phyloP scores from a whole-genome alignment of 176 grass and related monocot species.

The Metroxylon sagu region DNA sequence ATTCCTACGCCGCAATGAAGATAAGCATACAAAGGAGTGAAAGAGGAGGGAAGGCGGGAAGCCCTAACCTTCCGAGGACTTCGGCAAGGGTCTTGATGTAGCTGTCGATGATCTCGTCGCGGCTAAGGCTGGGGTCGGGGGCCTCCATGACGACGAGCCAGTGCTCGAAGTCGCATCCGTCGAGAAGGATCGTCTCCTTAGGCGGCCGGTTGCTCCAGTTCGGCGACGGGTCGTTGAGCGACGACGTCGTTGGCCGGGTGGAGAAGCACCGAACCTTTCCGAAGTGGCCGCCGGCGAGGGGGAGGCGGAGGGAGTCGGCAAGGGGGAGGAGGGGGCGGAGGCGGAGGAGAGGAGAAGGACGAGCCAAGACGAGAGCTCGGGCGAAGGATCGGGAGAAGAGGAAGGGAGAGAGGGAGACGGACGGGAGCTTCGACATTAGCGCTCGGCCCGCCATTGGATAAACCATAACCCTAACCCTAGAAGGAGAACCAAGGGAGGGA shows the following conservation, averaged over 20 bases:
- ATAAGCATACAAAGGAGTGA: not conserved
- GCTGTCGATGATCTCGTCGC: constrained; percentile 76
- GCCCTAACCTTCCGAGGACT: constrained; percentile 55
- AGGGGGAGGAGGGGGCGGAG: constrained; percentile 18
- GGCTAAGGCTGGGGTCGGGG: constrained; percentile 45
- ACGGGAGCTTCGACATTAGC: constrained; percentile 3
- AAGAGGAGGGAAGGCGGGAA: not conserved
- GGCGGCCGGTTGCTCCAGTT: constrained; percentile 77
- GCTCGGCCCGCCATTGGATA: no score
- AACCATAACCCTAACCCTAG: no score
- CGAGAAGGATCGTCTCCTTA: constrained; percentile 75
- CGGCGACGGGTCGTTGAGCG: constrained; percentile 53
- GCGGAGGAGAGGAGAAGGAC: not conserved
- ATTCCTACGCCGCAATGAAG: not conserved
- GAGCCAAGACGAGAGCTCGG: constrained; percentile 8
- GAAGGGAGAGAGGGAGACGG: constrained; percentile 1
- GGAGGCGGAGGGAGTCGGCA: not conserved
- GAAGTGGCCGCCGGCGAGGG: not conserved
- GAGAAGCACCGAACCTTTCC: constrained; percentile 22
- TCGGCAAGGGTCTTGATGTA: constrained; percentile 79
- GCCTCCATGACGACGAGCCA: constrained; percentile 85
- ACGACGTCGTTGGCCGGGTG: constrained; percentile 50
- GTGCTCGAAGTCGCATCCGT: constrained; percentile 87
- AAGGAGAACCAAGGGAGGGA: no score
- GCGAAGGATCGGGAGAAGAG: constrained; percentile 4